These are phyloP conservation scores for Nakataea oryzae DNA, from an alignment of 2,329 filamentous ascomycete species.

Conservation along the genomic window DNA sequence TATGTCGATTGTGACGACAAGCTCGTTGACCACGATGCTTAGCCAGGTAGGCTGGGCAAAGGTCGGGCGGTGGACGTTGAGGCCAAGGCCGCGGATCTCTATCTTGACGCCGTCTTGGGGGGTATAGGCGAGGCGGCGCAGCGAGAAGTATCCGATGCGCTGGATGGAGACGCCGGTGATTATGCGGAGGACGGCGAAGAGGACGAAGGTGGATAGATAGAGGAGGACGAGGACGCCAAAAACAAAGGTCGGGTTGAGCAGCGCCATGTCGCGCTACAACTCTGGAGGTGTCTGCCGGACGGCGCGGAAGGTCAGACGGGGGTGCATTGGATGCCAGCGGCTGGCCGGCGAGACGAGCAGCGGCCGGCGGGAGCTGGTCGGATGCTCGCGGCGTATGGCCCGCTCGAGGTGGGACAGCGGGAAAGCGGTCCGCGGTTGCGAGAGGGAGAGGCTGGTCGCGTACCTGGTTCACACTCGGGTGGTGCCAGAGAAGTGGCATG, in stretches of 20 bases:
- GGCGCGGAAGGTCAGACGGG: not conserved
- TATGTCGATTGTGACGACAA: conserved; percentile 75
- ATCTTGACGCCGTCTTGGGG: conserved; percentile 81
- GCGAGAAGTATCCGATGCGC: conserved; percentile 82
- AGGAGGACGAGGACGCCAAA: conserved; percentile 75
- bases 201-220: conserved; percentile 84
- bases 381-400: not conserved
- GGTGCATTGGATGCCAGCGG: conserved; percentile 1
- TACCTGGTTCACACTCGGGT: not conserved
- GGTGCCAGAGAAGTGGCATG: conserved; percentile 1
- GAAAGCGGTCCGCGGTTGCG: not conserved
- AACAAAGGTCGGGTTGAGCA: conserved; percentile 69
- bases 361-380: too few relatives aligned
- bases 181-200: conserved; percentile 88
- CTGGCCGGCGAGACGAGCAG: not conserved
- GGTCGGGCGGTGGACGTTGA: conserved; percentile 84
- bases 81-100: conserved; percentile 78
- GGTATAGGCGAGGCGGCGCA: conserved; percentile 83
- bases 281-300: not conserved
- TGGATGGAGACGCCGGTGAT: conserved; percentile 93
- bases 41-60: conserved; percentile 97
- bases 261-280: conserved; percentile 41
- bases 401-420: not conserved
- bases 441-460: not conserved
- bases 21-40: conserved; percentile 77